Evolutionary conservation across 352 stramenopile species (phyloP).

Genomic region (Phytophthora pisi): DNA sequence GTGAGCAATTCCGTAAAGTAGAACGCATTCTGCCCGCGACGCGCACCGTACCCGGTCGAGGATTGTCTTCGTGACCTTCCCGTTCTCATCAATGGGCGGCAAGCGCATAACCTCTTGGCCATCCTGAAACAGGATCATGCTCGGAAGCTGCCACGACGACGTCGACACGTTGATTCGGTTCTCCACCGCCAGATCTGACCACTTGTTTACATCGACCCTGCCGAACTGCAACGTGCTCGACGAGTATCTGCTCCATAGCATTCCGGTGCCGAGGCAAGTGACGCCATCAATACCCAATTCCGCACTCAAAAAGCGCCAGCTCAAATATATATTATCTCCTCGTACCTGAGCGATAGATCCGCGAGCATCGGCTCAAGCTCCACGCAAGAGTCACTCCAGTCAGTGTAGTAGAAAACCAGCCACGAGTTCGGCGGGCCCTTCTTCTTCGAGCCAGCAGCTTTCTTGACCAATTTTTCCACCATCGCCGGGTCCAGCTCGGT

Average conservation of each 20-base stretch:
- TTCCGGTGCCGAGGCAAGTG: slow-evolving; percentile 5
- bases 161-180: slow-evolving; percentile 69
- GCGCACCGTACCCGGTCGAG: slow-evolving; percentile 53
- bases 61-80: slow-evolving; percentile 63
- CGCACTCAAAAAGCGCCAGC: not conserved
- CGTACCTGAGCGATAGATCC: slow-evolving; percentile 64
- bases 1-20: not conserved
- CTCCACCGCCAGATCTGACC: slow-evolving; percentile 61
- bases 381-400: slow-evolving; percentile 79
- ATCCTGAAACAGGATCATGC: slow-evolving; percentile 74
- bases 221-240: slow-evolving; percentile 66
- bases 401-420: slow-evolving; percentile 75
- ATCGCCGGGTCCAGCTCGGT: slow-evolving; percentile 47
- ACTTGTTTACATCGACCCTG: slow-evolving; percentile 68
- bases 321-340: slow-evolving; percentile 10
- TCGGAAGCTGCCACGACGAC: slow-evolving; percentile 72
- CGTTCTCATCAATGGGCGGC: slow-evolving; percentile 58
- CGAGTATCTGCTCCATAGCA: slow-evolving; percentile 39
- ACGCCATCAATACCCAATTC: slow-evolving; percentile 3
- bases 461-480: slow-evolving; percentile 58
- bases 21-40: not conserved
- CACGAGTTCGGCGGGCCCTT: slow-evolving; percentile 49
- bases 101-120: slow-evolving; percentile 63
- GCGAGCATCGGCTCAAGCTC: slow-evolving; percentile 79
- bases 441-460: slow-evolving; percentile 28